phyloP scores from a whole-genome alignment of 345 rosid genomes.

The Salix udensis region DNA sequence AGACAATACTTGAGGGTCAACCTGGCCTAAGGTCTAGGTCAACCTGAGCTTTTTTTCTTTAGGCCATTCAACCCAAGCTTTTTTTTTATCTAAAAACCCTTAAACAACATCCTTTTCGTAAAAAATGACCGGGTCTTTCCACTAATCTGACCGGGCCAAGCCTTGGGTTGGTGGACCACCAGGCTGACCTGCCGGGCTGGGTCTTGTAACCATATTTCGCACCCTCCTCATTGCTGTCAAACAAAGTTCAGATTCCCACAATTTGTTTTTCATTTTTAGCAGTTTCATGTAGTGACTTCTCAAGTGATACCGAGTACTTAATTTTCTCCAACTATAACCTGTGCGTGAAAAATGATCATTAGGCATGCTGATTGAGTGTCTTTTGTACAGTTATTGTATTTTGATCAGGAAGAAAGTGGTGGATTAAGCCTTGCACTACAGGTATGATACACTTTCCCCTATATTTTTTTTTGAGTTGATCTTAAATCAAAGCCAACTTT shows the following conservation, averaged over 20 bases:
- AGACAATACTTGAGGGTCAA: no score
- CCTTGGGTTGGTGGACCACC: no score
- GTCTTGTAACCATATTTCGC: not conserved
- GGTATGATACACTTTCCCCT: constrained; percentile 38
- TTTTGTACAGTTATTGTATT: constrained; percentile 77
- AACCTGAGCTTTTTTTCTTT: no score
- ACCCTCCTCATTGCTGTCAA: not conserved
- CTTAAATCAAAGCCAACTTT: not conserved
- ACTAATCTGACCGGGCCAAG: no score
- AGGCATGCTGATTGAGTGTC: constrained; percentile 17
- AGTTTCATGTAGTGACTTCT: not conserved
- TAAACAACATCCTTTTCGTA: no score
- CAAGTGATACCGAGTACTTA: not conserved
- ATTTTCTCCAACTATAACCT: not conserved
- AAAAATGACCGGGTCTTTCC: no score
- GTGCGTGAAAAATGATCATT: not conserved
- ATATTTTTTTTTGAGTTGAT: not conserved
- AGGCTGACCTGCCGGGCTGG: no score
- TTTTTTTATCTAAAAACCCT: no score
- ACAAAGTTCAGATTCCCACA: not conserved
- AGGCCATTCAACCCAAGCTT: no score
- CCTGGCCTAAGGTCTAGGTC: no score
- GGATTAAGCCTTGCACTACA: constrained; percentile 91
- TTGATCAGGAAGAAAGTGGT: constrained; percentile 72
- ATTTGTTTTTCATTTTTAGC: not conserved